These are phyloP conservation scores for Geotrichum histeridarum DNA, from an alignment of 1,139 yeast genomes.

Conservation along the genomic window DNA sequence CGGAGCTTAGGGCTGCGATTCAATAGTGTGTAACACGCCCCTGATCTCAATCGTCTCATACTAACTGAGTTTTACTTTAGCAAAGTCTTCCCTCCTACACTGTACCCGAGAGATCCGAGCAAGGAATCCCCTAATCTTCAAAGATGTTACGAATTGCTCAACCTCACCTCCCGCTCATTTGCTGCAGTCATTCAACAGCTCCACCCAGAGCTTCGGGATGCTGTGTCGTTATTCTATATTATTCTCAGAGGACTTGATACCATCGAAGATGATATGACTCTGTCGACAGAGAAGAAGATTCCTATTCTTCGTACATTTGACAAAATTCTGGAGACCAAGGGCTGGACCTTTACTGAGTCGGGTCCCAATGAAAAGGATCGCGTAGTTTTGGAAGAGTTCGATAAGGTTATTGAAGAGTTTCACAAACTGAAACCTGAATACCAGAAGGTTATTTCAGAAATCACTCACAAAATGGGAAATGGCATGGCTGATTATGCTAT, in stretches of 20 bases:
- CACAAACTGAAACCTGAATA: constrained; percentile 69
- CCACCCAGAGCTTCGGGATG: constrained; percentile 82
- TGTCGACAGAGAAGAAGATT: constrained; percentile 64
- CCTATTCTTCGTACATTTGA: constrained; percentile 68
- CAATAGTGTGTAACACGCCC: constrained; percentile 43
- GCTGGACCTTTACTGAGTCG: constrained; percentile 70
- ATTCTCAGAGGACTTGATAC: constrained; percentile 90
- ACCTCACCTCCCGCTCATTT: constrained; percentile 78
- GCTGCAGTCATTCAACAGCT: constrained; percentile 88
- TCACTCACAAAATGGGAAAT: constrained; percentile 82
- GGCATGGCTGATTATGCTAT: constrained; percentile 95
- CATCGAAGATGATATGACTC: constrained; percentile 91
- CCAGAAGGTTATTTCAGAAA: constrained; percentile 71
- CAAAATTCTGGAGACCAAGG: constrained; percentile 50
- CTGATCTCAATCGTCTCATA: not conserved
- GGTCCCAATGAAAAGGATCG: constrained; percentile 79
- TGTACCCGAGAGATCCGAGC: constrained; percentile 49
- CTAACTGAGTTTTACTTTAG: constrained; percentile 19
- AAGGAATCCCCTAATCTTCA: constrained; percentile 46
- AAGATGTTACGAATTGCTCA: constrained; percentile 66
- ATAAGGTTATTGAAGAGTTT: constrained; percentile 61
- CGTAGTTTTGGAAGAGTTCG: constrained; percentile 70
- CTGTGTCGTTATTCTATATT: constrained; percentile 62
- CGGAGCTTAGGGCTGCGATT: constrained; percentile 63
- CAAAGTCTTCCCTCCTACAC: constrained; percentile 38